Evolutionary conservation across 257 asterid species (phyloP), one percentile per base, ranked within the genome.

Genomic region (Phtheirospermum japonicum): DNA sequence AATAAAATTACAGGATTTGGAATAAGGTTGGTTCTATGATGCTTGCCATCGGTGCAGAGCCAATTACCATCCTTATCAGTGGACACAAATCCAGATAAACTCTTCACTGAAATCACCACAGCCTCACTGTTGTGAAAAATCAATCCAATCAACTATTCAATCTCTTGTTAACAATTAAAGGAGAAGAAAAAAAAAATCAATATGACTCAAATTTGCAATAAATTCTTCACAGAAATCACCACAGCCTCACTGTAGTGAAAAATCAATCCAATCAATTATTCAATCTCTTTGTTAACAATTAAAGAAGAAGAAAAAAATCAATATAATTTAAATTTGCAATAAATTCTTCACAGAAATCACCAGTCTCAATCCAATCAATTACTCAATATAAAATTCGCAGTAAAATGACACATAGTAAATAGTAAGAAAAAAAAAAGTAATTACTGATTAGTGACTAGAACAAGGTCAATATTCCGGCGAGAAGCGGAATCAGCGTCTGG

Each of bases 401-500:
- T 23, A 23, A 23, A 23, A 23, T 23, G 28, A 23, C 28, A 23
- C 3, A 3, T 23, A 23, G 3, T 23, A 23, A 23, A 1, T 23
- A 23, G 28, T 3, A 23, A 23, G 3, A 23, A 23, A 23, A 23
- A 23, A 23, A 23, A 23, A 23, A 23, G 28, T 23, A 3, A 23
- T 23, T 71, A 90, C 96, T 82, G 74, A 33, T 77, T 59, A 57
- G 86, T 84, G 67, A 90, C 80, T 62, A 90, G 79, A 82, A 90
- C 79, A 26, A 85, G 66, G 70, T 90, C 96, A 69, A 90, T 85
- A 74, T 79, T 85, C 82, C 72, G 83, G 42, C 86, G 93, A 71
- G 91, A 70, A 71, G 83, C 95, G 19, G 98, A 79, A 78, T 85
- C 96, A 13, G 77, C 72, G 72, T 90, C 96, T 1, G 98, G 96